Percentiles rank a stretch among this genome's conserved stretches.
Conservation (phyloP, 495 filamentous ascomycete species). For the Staphylotrichum tortipilum region DNA sequence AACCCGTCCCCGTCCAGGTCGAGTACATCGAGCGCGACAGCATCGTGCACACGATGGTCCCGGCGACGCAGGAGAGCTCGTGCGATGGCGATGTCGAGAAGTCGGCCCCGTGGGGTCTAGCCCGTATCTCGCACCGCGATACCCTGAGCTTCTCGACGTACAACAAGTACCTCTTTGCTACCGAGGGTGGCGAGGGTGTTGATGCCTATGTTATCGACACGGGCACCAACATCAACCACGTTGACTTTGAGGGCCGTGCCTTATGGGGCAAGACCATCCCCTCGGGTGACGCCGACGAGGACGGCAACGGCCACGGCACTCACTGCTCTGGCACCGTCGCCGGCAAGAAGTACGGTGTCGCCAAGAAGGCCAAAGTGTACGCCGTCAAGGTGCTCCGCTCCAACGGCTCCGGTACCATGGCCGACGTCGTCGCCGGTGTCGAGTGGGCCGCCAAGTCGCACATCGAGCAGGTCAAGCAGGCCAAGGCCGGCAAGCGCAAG, state of each 20-base stretch:
- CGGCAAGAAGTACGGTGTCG: constrained; percentile 97
- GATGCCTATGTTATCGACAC: constrained; percentile 99
- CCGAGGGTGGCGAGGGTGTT: constrained; percentile 90
- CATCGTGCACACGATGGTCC: constrained; percentile 67
- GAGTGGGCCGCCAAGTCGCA: constrained; percentile 86
- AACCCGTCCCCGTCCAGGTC: constrained; percentile 50
- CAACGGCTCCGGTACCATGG: constrained; percentile 97
- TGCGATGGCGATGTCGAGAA: constrained; percentile 58
- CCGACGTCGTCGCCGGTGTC: constrained; percentile 96
- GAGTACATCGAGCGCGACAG: constrained; percentile 95
- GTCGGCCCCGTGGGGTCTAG: constrained; percentile 94
- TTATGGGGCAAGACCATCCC: constrained; percentile 97
- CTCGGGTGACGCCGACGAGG: constrained; percentile 66
- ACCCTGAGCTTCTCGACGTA: constrained; percentile 79
- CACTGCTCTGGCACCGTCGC: constrained; percentile 98
- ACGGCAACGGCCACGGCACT: constrained; percentile 98
- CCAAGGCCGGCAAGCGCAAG: constrained; percentile 79
- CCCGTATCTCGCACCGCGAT: constrained; percentile 92
- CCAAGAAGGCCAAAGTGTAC: constrained; percentile 94
- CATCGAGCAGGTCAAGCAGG: constrained; percentile 58
- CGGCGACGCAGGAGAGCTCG: constrained; percentile 22
- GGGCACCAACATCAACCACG: constrained; percentile 85
- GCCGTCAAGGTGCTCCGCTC: constrained; percentile 97
- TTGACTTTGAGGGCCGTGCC: constrained; percentile 94
- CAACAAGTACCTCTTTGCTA: constrained; percentile 95